phyloP scores from a whole-genome alignment of 169 alveolate genomes.

The Plasmodium berghei region DNA sequence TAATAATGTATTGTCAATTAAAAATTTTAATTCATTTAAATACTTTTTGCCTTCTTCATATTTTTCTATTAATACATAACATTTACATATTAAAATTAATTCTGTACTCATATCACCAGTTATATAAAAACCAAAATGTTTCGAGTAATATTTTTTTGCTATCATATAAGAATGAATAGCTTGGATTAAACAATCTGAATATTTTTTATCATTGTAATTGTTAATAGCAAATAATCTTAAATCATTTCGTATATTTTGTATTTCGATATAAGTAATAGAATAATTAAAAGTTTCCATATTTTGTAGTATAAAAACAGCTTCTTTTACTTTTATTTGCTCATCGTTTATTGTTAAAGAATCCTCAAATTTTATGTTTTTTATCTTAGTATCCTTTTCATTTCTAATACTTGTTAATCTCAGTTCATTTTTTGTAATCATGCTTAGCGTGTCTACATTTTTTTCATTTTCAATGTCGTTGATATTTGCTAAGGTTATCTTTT shows the following conservation, averaged over 20 bases:
- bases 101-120: conserved; percentile 90
- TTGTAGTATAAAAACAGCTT: conserved; percentile 64
- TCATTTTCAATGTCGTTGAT: conserved; percentile 68
- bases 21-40: conserved; percentile 84
- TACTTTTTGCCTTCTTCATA: conserved; percentile 82
- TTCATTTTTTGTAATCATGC: conserved; percentile 57
- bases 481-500: conserved; percentile 42
- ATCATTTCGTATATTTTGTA: conserved; percentile 80
- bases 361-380: conserved; percentile 43
- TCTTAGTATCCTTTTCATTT: conserved; percentile 26
- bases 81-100: conserved; percentile 85
- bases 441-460: conserved; percentile 63
- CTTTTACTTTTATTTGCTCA: conserved; percentile 73
- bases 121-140: conserved; percentile 79
- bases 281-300: conserved; percentile 71
- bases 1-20: conserved; percentile 87
- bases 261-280: conserved; percentile 74
- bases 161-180: conserved; percentile 81
- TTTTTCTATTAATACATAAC: conserved; percentile 87
- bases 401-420: conserved; percentile 25
- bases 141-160: conserved; percentile 78
- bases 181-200: conserved; percentile 79
- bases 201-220: conserved; percentile 78
- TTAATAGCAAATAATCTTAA: conserved; percentile 79
- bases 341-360: conserved; percentile 60